A percentile compares a stretch with the other conserved stretches of the same genome.
Conservation (phyloP, 768 basidiomycete species). For the Boletus reticulatus region DNA sequence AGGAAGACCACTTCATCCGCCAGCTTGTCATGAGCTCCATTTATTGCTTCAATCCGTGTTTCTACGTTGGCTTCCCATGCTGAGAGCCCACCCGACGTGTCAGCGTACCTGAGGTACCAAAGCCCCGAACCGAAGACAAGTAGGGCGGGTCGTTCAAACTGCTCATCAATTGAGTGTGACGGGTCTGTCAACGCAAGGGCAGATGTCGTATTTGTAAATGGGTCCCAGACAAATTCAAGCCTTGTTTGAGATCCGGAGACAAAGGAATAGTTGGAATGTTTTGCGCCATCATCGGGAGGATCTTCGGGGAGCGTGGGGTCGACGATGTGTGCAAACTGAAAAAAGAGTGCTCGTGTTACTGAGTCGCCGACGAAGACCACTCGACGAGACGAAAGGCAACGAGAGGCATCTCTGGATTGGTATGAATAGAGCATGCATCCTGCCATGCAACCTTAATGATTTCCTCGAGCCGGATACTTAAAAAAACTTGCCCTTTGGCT, state of each 20-base stretch:
- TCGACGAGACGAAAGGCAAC: slow-evolving; percentile 56
- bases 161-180: slow-evolving; percentile 1
- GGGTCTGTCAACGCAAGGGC: slow-evolving; percentile 44
- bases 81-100: slow-evolving; percentile 68
- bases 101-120: slow-evolving; percentile 83
- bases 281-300: slow-evolving; percentile 55
- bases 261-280: slow-evolving; percentile 65
- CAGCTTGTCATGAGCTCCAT: slow-evolving; percentile 35
- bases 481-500: slow-evolving; percentile 66
- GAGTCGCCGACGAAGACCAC: slow-evolving; percentile 87
- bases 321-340: slow-evolving; percentile 60
- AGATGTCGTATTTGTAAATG: slow-evolving; percentile 73
- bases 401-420: slow-evolving; percentile 47
- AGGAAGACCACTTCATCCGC: slow-evolving; percentile 78
- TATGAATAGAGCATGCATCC: slow-evolving; percentile 82
- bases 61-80: slow-evolving; percentile 80
- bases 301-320: slow-evolving; percentile 55
- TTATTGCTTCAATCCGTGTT: slow-evolving; percentile 51
- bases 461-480: not conserved
- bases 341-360: slow-evolving; percentile 76
- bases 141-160: slow-evolving; percentile 48
- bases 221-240: slow-evolving; percentile 79
- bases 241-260: slow-evolving; percentile 43
- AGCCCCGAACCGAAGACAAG: slow-evolving; percentile 84
- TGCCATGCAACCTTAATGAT: slow-evolving; percentile 29